phyloP scores from a whole-genome alignment of 2,329 filamentous ascomycete species.

The Dactylellina parvicollis region DNA sequence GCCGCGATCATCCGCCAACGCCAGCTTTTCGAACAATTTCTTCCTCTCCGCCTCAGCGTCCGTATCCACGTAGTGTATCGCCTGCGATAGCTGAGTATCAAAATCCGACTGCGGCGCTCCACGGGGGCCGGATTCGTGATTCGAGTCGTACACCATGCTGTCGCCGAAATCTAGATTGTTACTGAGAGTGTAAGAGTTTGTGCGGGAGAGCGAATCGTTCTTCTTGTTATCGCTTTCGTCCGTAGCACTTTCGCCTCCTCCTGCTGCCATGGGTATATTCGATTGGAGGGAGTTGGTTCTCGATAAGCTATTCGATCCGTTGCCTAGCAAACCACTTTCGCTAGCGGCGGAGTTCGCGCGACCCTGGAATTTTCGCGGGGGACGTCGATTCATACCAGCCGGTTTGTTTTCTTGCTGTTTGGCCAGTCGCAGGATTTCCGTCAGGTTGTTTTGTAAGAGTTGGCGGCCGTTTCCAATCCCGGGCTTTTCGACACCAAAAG shows the following conservation, averaged over 20 bases:
- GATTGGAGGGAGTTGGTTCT: constrained; percentile 46
- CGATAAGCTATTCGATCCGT: constrained; percentile 13
- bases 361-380: constrained; percentile 45
- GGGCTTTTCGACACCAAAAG: constrained; percentile 6
- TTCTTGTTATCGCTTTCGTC: constrained; percentile 17
- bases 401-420: constrained; percentile 49
- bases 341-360: constrained; percentile 37
- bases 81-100: constrained; percentile 30
- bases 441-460: constrained; percentile 40
- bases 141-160: constrained; percentile 52
- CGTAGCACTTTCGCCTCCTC: constrained; percentile 2
- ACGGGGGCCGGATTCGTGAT: constrained; percentile 15
- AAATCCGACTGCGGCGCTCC: background rate
- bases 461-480: constrained; percentile 6
- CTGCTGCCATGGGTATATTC: constrained; percentile 13
- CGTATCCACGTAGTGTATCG: constrained; percentile 48
- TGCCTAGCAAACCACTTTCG: constrained; percentile 5
- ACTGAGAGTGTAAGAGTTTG: constrained; percentile 28
- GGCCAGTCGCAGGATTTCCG: constrained; percentile 41
- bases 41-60: constrained; percentile 48
- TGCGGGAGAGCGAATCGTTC: constrained; percentile 27
- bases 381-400: background rate
- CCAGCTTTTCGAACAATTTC: constrained; percentile 49
- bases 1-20: constrained; percentile 37
- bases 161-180: constrained; percentile 47